A percentile compares a stretch with the other conserved stretches of the same genome.
Conservation (phyloP, 2,329 filamentous ascomycete species). For the Achaetomium macrosporum region DNA sequence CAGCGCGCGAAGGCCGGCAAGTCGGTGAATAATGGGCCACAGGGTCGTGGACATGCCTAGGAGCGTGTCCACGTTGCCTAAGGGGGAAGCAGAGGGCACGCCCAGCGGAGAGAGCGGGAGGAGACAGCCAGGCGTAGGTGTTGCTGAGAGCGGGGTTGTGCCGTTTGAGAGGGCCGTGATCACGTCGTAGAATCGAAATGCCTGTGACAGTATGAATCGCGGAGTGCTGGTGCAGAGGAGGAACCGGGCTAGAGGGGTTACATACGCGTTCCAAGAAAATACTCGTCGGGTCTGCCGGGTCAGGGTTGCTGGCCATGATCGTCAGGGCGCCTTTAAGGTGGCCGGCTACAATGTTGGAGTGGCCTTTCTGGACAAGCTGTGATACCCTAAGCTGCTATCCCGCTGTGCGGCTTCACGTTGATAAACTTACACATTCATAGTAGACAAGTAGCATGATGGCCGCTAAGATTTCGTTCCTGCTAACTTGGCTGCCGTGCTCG, state of each 20-base stretch:
- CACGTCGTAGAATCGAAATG: constrained; percentile 61
- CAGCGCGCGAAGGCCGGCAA: constrained; percentile 49
- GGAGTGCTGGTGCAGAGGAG: neutral
- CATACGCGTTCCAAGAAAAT: constrained; percentile 54
- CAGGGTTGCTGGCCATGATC: constrained; percentile 48
- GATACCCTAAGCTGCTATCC: neutral
- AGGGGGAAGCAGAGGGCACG: constrained; percentile 38
- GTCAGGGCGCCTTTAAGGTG: constrained; percentile 58
- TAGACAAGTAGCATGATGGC: constrained; percentile 58
- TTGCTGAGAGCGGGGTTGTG: constrained; percentile 49
- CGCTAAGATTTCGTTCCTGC: constrained; percentile 53
- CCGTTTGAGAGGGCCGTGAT: constrained; percentile 58
- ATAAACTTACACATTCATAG: constrained; percentile 53
- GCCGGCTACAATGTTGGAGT: constrained; percentile 54
- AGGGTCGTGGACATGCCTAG: constrained; percentile 57
- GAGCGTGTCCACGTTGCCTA: constrained; percentile 51
- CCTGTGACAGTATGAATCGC: constrained; percentile 33
- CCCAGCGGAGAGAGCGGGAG: constrained; percentile 44
- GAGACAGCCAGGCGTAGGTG: constrained; percentile 42
- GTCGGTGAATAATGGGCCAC: constrained; percentile 58
- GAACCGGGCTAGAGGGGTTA: constrained; percentile 5
- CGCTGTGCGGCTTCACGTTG: neutral
- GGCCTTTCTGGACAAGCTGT: constrained; percentile 56
- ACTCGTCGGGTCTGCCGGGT: constrained; percentile 44
- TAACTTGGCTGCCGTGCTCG: constrained; percentile 43